Evolutionary conservation across 2,329 filamentous ascomycete species (phyloP), one percentile per base, ranked within the genome.

Genomic region (Fusarium nurragi): DNA sequence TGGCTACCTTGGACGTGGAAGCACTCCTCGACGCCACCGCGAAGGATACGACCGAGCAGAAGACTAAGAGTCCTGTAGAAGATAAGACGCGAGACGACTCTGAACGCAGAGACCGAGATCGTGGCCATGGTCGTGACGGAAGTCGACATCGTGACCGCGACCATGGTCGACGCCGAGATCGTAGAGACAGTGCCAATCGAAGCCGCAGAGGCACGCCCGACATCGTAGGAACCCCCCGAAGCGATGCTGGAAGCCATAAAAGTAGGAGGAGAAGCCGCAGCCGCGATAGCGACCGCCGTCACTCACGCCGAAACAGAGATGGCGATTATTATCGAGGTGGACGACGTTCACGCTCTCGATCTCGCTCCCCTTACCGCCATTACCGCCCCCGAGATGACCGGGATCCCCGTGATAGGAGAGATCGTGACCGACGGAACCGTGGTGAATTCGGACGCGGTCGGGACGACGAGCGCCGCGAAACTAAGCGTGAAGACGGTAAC

Each of bases 21-120:
- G 92, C 93, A 68, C 86, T 97, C 67, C 88, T 97, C 70, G 93
- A 97, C 79, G 92, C 91, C 48, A 92, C 91, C 64, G 92, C 91
- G 49, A 89, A 88, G 75, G 83, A 84, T 68, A 79, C 82, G 60
- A 79, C 81, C 51, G 80, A 84, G 51, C 81, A 82, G 72, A 81
- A 81, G 60, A 74, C 71, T 62, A 80, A 79, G 71, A 70, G 77
- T 65, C 76, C 79, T 56, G 75, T 81, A 68, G 86, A 87, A 64
- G 80, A 83, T 67, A 86, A 88, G 71, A 83, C 85, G 54, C 73
- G 71, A 70, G 69, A 75, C 54, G 70, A 81, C 39, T 49, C 65
- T 66, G 80, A 79, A 69, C 83, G 87, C 67, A 83, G 84, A 70
- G 84, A 87, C 56, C 81, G 83, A 69, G 80, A 86, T 70, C 81